These are phyloP conservation scores for Corinectria fuckeliana DNA, from an alignment of 2,329 filamentous ascomycete species.

Conservation along the genomic window DNA sequence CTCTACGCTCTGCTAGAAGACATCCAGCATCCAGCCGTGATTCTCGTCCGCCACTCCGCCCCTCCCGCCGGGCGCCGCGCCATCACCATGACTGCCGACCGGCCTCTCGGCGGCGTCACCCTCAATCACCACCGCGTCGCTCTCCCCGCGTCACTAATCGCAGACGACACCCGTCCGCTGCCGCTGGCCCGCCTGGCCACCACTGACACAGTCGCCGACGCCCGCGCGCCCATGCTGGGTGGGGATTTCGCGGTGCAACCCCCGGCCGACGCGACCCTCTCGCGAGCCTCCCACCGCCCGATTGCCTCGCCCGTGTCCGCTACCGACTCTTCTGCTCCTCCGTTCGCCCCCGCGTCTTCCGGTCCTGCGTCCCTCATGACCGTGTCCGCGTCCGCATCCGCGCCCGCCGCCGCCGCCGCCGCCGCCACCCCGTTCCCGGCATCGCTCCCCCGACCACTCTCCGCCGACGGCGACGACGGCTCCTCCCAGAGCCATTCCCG, in stretches of 20 bases:
- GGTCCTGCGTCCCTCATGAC: conserved; percentile 20
- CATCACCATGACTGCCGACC: conserved; percentile 30
- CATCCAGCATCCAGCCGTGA: not conserved
- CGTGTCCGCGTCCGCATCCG: too few relatives aligned
- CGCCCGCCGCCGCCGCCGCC: too few relatives aligned
- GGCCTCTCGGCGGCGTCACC: conserved; percentile 31
- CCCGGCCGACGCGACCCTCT: conserved; percentile 33
- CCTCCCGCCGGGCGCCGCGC: conserved; percentile 11
- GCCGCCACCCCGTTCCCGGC: conserved; percentile 20
- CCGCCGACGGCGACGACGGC: conserved; percentile 34
- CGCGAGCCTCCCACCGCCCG: conserved; percentile 32
- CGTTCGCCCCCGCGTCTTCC: conserved; percentile 14
- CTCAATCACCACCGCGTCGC: conserved; percentile 29
- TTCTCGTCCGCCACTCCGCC: conserved; percentile 9
- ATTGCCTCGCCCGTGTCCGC: conserved; percentile 25
- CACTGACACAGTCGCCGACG: conserved; percentile 22
- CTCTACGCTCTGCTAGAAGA: not conserved
- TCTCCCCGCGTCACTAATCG: conserved; percentile 25
- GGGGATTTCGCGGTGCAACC: conserved; percentile 37
- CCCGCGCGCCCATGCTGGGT: conserved; percentile 31
- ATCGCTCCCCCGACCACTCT: conserved; percentile 22
- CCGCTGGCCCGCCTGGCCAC: conserved; percentile 14
- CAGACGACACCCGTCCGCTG: conserved; percentile 14
- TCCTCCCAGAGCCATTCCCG: conserved; percentile 35
- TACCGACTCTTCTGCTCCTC: conserved; percentile 11